These are phyloP conservation scores for Monosporascus sp. DNA, from an alignment of 2,329 filamentous ascomycete genomes.

Conservation along the genomic window DNA sequence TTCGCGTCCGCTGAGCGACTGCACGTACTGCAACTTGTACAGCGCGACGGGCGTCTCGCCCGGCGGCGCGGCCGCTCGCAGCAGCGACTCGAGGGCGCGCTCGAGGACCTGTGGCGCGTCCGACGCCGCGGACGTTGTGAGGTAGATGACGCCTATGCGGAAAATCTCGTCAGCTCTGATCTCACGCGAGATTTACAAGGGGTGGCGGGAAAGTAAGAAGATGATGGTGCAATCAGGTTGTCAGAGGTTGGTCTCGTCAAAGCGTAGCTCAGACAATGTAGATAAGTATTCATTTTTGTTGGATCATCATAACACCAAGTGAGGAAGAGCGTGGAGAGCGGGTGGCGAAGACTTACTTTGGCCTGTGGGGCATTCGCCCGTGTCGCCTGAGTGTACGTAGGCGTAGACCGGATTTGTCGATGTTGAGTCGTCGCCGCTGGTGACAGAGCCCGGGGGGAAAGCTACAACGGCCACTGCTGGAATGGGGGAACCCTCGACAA, in stretches of 20 bases:
- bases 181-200: neutral
- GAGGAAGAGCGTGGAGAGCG: conserved; percentile 12
- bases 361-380: conserved; percentile 80
- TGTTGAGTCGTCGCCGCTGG: conserved; percentile 11
- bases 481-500: conserved; percentile 68
- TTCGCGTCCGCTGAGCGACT: conserved; percentile 29
- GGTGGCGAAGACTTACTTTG: conserved; percentile 69
- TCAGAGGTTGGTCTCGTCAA: conserved; percentile 89
- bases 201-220: conserved; percentile 11
- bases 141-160: conserved; percentile 30
- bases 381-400: conserved; percentile 79
- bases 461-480: conserved; percentile 70
- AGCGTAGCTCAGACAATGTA: conserved; percentile 96
- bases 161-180: conserved; percentile 11
- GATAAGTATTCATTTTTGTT: conserved; percentile 89
- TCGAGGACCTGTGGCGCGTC: conserved; percentile 33
- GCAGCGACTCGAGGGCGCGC: conserved; percentile 36
- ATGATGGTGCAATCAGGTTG: conserved; percentile 65
- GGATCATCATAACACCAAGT: conserved; percentile 73
- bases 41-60: conserved; percentile 30
- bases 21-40: conserved; percentile 53
- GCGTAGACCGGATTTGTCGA: conserved; percentile 49
- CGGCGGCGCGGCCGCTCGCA: conserved; percentile 25
- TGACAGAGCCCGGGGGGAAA: conserved; percentile 52
- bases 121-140: conserved; percentile 32